These are phyloP conservation scores for Terana coerulea DNA, from an alignment of 768 basidiomycete species.

Conservation along the genomic window DNA sequence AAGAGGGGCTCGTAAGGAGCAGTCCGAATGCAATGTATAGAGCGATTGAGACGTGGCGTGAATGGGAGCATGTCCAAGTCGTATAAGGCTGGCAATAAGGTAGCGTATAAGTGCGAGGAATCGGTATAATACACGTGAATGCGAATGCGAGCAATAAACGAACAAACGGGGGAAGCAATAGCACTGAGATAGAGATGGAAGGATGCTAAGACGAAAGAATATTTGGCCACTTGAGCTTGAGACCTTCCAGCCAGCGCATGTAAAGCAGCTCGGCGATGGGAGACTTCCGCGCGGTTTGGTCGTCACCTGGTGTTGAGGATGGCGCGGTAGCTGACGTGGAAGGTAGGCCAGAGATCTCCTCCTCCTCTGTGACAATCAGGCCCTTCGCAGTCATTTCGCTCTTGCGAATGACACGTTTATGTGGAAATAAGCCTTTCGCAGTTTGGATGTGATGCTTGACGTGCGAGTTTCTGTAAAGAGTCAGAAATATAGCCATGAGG, in stretches of 20 bases:
- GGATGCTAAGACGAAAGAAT: constrained; percentile 35
- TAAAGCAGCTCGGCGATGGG: constrained; percentile 96
- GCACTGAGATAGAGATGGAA: no score
- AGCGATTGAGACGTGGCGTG: no score
- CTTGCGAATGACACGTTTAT: constrained; percentile 71
- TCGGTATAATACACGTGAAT: no score
- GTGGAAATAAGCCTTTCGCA: constrained; percentile 74
- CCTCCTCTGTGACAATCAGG: constrained; percentile 78
- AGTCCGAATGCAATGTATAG: no score
- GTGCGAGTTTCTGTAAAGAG: constrained; percentile 55
- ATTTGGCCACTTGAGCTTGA: constrained; percentile 88
- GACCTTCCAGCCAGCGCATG: constrained; percentile 92
- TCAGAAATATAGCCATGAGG: constrained; percentile 5
- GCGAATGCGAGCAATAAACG: no score
- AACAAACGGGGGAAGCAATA: no score
- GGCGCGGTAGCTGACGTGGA: constrained; percentile 31
- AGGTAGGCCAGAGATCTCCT: constrained; percentile 57
- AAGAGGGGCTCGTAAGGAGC: no score
- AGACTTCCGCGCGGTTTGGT: constrained; percentile 56
- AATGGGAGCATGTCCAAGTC: no score
- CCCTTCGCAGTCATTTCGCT: constrained; percentile 86
- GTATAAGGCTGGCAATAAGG: no score
- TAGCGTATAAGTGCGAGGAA: no score
- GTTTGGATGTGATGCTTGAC: constrained; percentile 82
- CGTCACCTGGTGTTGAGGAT: constrained; percentile 23